Conservation (phyloP, 768 basidiomycete species). For the Calocybe gangraenosa region DNA sequence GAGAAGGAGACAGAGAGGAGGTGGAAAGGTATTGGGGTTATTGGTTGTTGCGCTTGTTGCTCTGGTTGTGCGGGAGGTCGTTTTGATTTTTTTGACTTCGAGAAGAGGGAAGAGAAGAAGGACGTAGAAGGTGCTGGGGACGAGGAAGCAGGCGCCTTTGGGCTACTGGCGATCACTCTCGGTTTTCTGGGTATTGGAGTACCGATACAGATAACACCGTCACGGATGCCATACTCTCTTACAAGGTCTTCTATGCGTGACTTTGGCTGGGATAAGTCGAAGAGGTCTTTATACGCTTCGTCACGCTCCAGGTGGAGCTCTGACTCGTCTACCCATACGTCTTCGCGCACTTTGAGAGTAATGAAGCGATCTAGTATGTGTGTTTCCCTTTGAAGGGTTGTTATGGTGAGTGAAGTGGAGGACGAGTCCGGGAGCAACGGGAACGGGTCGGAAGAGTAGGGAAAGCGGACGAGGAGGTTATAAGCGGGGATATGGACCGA, state of each 20-base stretch:
- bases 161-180: not conserved
- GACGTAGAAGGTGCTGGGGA: conserved; percentile 4
- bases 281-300: conserved; percentile 75
- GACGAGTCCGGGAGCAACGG: conserved; percentile 34
- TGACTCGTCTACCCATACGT: conserved; percentile 70
- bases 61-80: too few species aligned
- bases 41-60: not conserved
- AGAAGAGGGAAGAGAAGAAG: conserved; percentile 12
- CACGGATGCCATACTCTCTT: conserved; percentile 32
- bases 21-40: conserved; percentile 32
- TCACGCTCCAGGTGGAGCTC: conserved; percentile 73
- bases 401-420: conserved; percentile 26
- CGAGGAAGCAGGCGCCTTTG: conserved; percentile 2
- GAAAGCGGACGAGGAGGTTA: conserved; percentile 52
- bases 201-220: conserved; percentile 35
- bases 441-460: conserved; percentile 80
- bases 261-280: conserved; percentile 72
- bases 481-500: conserved; percentile 72
- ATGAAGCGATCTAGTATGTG: conserved; percentile 75
- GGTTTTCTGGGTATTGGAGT: not conserved
- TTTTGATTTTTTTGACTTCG: not conserved
- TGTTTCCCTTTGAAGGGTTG: conserved; percentile 68
- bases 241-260: conserved; percentile 76
- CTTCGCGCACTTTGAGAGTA: conserved; percentile 74
- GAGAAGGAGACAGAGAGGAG: conserved; percentile 37